Base-by-base conservation (phyloP, 2,329 filamentous ascomycete genomes). In the Coniochaeta hoffmannii region DNA sequence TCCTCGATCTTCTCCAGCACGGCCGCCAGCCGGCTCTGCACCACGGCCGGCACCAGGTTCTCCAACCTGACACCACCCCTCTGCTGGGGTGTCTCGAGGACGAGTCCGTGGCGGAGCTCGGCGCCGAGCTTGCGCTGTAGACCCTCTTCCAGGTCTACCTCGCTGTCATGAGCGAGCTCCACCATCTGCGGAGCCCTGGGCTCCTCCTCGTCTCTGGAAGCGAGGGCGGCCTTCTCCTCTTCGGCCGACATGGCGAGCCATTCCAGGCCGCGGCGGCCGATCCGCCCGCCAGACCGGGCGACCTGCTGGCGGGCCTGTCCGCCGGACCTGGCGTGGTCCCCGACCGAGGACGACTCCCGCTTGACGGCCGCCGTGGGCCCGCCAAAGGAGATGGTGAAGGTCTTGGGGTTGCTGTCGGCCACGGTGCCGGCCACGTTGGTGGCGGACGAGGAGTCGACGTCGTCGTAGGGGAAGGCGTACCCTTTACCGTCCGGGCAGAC, bases 391-490 rank as follows among this genome's bases (percentile, higher is more conserved):
- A 87, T 75, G 1, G 77, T 82, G 61, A 86, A 72, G 57, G 81
- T 62, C 65, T 72, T 68, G 1, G 85, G 84, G 53, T 74, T 75
- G 2, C 73, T 68, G 64, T 85, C 83, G 58, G 75, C 80, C 19
- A 88, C 75, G 57, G 79, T 81, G 1, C 86, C 86, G 19, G 81
- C 82, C 69, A 86, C 83, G 65, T 88, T 83, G 4, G 67, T 64
- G 2, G 77, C 79, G 41, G 72, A 71, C n/a, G 69, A 70, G 4
- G 82, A 73, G 22, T 75, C 76, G 10, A 89, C 86, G 68, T 89
- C 86, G 64, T 89, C 86, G 64, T 88, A 89, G 0, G 86, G 83
- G 62, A 88, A 88, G 1, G 85, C 83, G 69, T 89, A 89, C 9
- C 86, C 86, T 51, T 76, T 75, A 9, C 79, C 74, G 64, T 84